Percentiles rank a stretch among this genome's conserved stretches.
phyloP scores from a whole-genome alignment of 352 stramenopile genomes.

The Thraustotheca clavata region DNA sequence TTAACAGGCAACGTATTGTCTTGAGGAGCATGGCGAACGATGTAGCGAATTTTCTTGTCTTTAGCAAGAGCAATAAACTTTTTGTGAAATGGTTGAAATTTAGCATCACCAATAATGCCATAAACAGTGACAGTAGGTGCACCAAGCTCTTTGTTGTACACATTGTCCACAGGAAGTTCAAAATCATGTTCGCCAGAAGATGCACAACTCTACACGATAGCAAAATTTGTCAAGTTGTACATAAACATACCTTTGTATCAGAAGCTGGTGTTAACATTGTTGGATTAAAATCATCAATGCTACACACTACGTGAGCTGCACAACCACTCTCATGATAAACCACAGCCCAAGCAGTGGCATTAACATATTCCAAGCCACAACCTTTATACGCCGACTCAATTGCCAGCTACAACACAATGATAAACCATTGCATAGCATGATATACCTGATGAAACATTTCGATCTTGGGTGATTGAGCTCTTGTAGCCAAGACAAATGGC shows the following conservation, averaged over 20 bases:
- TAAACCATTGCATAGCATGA: not conserved
- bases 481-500: slow-evolving; percentile 37
- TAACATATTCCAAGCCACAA: slow-evolving; percentile 29
- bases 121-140: slow-evolving; percentile 80
- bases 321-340: slow-evolving; percentile 61
- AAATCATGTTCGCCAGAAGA: slow-evolving; percentile 60
- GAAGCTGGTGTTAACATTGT: slow-evolving; percentile 10
- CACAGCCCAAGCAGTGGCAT: slow-evolving; percentile 56
- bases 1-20: slow-evolving; percentile 61
- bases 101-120: slow-evolving; percentile 53
- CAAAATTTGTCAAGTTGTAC: slow-evolving; percentile 26
- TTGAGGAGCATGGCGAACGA: slow-evolving; percentile 68
- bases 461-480: slow-evolving; percentile 69
- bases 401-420: slow-evolving; percentile 29
- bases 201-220: slow-evolving; percentile 41
- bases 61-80: slow-evolving; percentile 50
- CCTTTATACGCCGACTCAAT: slow-evolving; percentile 56
- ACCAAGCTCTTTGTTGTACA: slow-evolving; percentile 23
- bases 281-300: slow-evolving; percentile 34
- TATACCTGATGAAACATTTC: slow-evolving; percentile 71
- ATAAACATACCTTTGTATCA: too few relatives aligned
- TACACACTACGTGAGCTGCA: slow-evolving; percentile 56
- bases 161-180: slow-evolving; percentile 53
- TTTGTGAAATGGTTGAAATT: slow-evolving; percentile 64
- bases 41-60: slow-evolving; percentile 59